phyloP scores from a whole-genome alignment of 768 basidiomycete genomes.

The Amanita pallidorosea region DNA sequence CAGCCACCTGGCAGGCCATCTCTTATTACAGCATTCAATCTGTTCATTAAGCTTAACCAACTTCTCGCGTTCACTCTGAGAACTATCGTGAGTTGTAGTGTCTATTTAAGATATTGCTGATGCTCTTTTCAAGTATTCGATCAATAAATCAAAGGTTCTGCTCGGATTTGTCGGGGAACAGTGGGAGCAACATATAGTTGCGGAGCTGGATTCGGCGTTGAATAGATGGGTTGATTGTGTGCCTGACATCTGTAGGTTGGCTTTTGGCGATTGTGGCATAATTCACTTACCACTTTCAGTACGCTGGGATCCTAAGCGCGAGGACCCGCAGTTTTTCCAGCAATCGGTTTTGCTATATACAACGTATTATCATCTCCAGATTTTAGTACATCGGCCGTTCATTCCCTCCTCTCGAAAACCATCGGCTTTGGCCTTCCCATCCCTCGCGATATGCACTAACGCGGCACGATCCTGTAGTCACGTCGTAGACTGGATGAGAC shows the following conservation, averaged over 20 bases:
- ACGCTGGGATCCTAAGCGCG: constrained; percentile 42
- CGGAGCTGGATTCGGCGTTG: constrained; percentile 60
- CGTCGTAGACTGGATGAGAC: constrained; percentile 51
- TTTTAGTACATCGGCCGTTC: constrained; percentile 71
- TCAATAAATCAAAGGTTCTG: constrained; percentile 59
- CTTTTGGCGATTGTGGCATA: not conserved
- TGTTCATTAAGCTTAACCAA: constrained; percentile 47
- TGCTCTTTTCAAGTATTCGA: constrained; percentile 56
- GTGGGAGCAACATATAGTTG: constrained; percentile 63
- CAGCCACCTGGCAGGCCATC: constrained; percentile 61
- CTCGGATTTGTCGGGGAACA: constrained; percentile 50
- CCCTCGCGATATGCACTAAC: constrained; percentile 67
- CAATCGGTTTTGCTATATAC: constrained; percentile 51
- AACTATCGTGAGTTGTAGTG: constrained; percentile 41
- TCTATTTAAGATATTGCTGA: not conserved
- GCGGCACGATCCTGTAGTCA: constrained; percentile 78
- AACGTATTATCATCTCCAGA: constrained; percentile 49
- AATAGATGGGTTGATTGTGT: constrained; percentile 64
- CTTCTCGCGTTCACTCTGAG: constrained; percentile 54
- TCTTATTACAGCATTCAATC: constrained; percentile 42
- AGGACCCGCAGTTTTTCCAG: constrained; percentile 34
- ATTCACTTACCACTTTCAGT: constrained; percentile 18
- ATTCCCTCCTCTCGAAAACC: constrained; percentile 48
- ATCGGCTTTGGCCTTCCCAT: constrained; percentile 44
- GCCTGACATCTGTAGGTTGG: constrained; percentile 42